phyloP scores from a whole-genome alignment of 2,329 filamentous ascomycete species.

The Fusarium camptoceras region DNA sequence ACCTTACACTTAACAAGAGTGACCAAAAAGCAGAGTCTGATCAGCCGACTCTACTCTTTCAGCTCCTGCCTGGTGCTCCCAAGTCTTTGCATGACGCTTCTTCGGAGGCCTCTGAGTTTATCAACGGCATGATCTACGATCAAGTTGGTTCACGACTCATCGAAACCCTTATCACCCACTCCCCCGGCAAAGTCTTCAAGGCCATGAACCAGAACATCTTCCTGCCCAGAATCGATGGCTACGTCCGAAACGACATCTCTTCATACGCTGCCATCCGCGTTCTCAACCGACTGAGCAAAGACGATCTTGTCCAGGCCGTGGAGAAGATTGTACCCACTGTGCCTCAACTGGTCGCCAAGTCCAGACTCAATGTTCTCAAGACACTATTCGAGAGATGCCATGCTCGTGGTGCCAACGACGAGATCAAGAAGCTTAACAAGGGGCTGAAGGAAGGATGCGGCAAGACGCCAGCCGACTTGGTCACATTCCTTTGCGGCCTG shows the following conservation, averaged over 20 bases:
- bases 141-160: slow-evolving; percentile 89
- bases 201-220: slow-evolving; percentile 84
- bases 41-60: slow-evolving; percentile 72
- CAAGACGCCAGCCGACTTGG: slow-evolving; percentile 59
- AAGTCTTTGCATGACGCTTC: slow-evolving; percentile 77
- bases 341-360: slow-evolving; percentile 76
- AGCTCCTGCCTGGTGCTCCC: slow-evolving; percentile 80
- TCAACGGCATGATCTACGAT: slow-evolving; percentile 90
- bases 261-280: slow-evolving; percentile 87
- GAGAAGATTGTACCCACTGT: slow-evolving; percentile 79
- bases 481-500: slow-evolving; percentile 63
- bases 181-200: slow-evolving; percentile 92
- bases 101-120: slow-evolving; percentile 79
- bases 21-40: slow-evolving; percentile 53
- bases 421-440: slow-evolving; percentile 61
- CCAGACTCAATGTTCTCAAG: slow-evolving; percentile 82
- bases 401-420: slow-evolving; percentile 70
- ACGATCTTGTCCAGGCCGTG: slow-evolving; percentile 82
- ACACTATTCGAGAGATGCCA: slow-evolving; percentile 85
- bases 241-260: slow-evolving; percentile 90
- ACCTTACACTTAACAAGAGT: slow-evolving; percentile 78
- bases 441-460: slow-evolving; percentile 63
- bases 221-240: slow-evolving; percentile 79
- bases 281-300: slow-evolving; percentile 84
- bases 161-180: slow-evolving; percentile 83